Base-by-base conservation (phyloP, 106 monocot species). In the Ottelia alismoides region DNA sequence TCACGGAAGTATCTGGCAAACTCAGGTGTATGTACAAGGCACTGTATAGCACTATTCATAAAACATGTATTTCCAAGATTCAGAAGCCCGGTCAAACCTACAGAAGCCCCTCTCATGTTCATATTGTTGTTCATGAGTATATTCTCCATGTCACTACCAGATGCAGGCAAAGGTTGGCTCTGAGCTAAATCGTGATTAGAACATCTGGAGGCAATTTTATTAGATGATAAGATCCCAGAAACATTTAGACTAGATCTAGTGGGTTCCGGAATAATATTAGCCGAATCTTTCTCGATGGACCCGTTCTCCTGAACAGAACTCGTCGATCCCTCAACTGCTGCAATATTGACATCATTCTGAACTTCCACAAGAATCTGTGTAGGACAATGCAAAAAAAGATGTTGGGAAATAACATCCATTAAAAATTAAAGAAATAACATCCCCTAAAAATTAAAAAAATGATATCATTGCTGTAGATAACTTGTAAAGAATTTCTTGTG, bases 51-150 rank as follows among this genome's bases (percentile, higher is more conserved):
- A 72, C 82, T 89, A 57, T 96, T 96, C 96, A 96, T 96, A 61
- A 89, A 96, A 52, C 96, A 96, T n/a, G 96, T 96, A 72, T 98
- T 98, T 64, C 96, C 96, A 63, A 98, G 78, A 56, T 98, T 98
- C 49, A 82, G 61, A 43, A 98, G 72, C 26, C 96, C 96, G 47
- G 74, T 98, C 32, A 98, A 64, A 74, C 96, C 96, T 45, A 77
- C 24, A 64, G 85, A 72, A 67, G 72, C 60, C 28, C 85, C 81
- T 65, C 89, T 81, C 30, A 81, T 82, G 20, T 20, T 63, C 29
- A 77, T 63, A 53, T 26, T 59, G 63, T 68, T 84, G 11, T 51
- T 73, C 29, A 51, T 74, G 49, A 75, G 77, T 28, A 76, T 51
- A 74, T 68, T 80, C 47, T 93, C 78, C 54, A 78, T 43, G 22